phyloP scores from a whole-genome alignment of 257 asterid species.

The Solanum clarkiae region DNA sequence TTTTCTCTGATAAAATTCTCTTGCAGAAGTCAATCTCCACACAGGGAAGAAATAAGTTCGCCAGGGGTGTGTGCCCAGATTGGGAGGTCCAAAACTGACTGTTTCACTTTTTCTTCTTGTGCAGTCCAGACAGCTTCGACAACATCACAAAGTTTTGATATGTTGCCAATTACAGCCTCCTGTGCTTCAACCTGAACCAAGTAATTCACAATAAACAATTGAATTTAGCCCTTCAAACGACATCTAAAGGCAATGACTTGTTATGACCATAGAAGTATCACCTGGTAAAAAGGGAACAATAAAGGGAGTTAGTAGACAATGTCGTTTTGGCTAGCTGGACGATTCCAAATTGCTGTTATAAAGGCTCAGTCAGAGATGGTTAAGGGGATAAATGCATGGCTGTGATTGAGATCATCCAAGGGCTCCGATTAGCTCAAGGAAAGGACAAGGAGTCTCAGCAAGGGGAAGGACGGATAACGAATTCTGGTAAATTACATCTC shows the following conservation, averaged over 20 bases:
- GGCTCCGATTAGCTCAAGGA: neutral
- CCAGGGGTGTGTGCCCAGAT: conserved; percentile 56
- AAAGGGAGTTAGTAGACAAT: neutral
- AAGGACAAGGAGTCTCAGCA: neutral
- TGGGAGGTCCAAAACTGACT: conserved; percentile 40
- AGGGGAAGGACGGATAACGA: neutral
- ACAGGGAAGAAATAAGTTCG: conserved; percentile 41
- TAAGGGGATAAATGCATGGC: neutral
- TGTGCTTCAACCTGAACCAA: conserved; percentile 48
- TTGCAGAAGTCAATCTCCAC: conserved; percentile 14
- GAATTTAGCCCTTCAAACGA: neutral
- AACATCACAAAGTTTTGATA: conserved; percentile 40
- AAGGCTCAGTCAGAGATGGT: neutral
- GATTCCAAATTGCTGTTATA: neutral
- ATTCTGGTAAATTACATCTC: neutral
- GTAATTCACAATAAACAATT: neutral
- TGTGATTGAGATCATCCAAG: neutral
- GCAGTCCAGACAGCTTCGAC: conserved; percentile 47
- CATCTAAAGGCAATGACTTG: neutral
- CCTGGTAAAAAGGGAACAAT: neutral
- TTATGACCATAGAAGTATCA: neutral
- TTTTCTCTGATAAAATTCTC: neutral
- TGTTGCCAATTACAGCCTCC: conserved; percentile 32
- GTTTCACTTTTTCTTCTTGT: conserved; percentile 39
- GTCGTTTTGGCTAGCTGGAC: neutral